Percentiles rank a stretch among this genome's conserved stretches.
Evolutionary conservation across 1,284 basidiomycete genomes (phyloP).

Genomic region (Irpex lacteus): DNA sequence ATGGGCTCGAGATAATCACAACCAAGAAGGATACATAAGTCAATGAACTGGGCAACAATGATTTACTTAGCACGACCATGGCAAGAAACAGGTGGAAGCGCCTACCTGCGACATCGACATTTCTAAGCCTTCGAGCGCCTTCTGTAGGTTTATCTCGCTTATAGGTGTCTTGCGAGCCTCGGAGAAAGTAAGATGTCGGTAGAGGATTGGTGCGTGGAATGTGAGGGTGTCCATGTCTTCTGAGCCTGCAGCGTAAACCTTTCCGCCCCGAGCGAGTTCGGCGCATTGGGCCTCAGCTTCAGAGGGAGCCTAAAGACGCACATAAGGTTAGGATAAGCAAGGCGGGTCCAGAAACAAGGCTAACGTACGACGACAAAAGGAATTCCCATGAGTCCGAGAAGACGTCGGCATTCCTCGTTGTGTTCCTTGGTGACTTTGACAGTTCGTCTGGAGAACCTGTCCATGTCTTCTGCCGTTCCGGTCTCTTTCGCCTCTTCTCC

Average conservation of each 20-base stretch:
- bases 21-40: conserved; percentile 94
- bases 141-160: conserved; percentile 84
- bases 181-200: conserved; percentile 97
- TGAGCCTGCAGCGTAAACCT: conserved; percentile 96
- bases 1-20: conserved; percentile 99
- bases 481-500: conserved; percentile 97
- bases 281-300: conserved; percentile 99
- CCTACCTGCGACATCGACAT: conserved; percentile 89
- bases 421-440: conserved; percentile 96
- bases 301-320: conserved; percentile 77
- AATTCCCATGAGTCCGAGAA: conserved; percentile 95
- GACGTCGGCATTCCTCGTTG: conserved; percentile 91
- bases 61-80: too few species aligned
- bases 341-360: not conserved
- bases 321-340: not conserved
- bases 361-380: conserved; percentile 80
- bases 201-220: conserved; percentile 88
- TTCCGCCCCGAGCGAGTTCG: conserved; percentile 92
- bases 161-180: conserved; percentile 99
- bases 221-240: conserved; percentile 99
- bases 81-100: not conserved
- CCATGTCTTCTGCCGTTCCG: conserved; percentile 89
- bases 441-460: conserved; percentile 86
- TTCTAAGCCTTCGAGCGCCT: conserved; percentile 83
- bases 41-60: too few species aligned